Percentiles rank a stretch among this genome's conserved stretches.
Evolutionary conservation across 2,329 filamentous ascomycete species (phyloP).

Genomic region (Botrytis galanthina): DNA sequence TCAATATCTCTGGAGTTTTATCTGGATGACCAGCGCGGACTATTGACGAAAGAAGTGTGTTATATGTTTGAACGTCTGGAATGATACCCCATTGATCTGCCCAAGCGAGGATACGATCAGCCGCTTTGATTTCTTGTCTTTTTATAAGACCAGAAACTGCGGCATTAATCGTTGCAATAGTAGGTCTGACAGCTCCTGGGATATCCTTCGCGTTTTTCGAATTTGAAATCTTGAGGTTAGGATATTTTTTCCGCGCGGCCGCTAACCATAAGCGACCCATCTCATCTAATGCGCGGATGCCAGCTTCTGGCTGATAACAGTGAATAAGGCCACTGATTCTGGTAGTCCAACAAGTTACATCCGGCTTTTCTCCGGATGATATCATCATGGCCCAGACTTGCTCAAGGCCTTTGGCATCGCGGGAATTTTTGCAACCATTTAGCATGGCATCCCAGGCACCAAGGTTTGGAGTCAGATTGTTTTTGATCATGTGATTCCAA

Average conservation of each 20-base stretch:
- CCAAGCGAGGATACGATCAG: conserved; percentile 53
- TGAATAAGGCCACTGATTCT: conserved; percentile 65
- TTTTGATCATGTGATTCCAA: conserved; percentile 55
- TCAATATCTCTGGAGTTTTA: conserved; percentile 53
- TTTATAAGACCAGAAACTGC: conserved; percentile 62
- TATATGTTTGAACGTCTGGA: conserved; percentile 55
- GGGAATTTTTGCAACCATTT: conserved; percentile 61
- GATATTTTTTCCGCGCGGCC: conserved; percentile 28
- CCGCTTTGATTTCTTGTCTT: conserved; percentile 47
- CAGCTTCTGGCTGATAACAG: conserved; percentile 51
- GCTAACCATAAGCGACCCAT: conserved; percentile 60
- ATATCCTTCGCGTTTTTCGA: conserved; percentile 36
- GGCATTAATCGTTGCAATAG: conserved; percentile 66
- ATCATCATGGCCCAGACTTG: conserved; percentile 66
- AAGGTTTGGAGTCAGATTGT: conserved; percentile 57
- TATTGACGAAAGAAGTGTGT: conserved; percentile 63
- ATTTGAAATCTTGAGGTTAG: conserved; percentile 26
- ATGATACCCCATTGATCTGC: conserved; percentile 45
- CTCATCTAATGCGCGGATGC: conserved; percentile 62
- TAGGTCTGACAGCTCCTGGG: conserved; percentile 53
- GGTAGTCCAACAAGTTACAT: conserved; percentile 66
- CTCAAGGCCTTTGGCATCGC: conserved; percentile 59
- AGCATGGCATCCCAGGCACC: conserved; percentile 73
- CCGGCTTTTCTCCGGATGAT: conserved; percentile 56
- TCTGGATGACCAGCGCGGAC: conserved; percentile 49